phyloP scores from a whole-genome alignment of 2,329 filamentous ascomycete genomes.

The Monosporascus sp. region DNA sequence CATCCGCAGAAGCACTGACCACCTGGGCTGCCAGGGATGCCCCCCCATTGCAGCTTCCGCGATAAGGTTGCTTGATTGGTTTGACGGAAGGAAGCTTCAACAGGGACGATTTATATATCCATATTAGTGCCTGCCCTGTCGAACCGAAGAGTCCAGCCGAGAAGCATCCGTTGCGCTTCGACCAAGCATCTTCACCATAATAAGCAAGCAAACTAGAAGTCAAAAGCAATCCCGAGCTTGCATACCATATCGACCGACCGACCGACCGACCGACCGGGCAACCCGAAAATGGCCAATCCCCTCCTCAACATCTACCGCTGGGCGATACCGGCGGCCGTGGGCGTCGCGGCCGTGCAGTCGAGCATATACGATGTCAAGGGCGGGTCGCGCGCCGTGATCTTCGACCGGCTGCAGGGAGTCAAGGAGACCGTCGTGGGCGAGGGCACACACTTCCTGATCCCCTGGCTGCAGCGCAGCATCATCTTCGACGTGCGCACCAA shows the following conservation, averaged over 20 bases:
- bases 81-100: neutral
- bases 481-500: slow-evolving; percentile 97
- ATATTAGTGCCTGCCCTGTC: neutral
- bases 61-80: neutral
- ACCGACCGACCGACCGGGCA: too few relatives aligned
- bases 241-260: too few relatives aligned
- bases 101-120: neutral
- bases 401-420: slow-evolving; percentile 87
- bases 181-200: too few relatives aligned
- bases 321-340: slow-evolving; percentile 70
- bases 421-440: slow-evolving; percentile 91
- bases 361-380: slow-evolving; percentile 97
- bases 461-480: slow-evolving; percentile 92
- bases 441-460: slow-evolving; percentile 92
- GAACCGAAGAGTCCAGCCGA: too few relatives aligned
- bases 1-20: slow-evolving; percentile 1
- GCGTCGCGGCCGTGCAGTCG: slow-evolving; percentile 62
- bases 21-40: neutral
- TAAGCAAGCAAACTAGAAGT: too few relatives aligned
- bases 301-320: slow-evolving; percentile 60
- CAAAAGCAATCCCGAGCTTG: too few relatives aligned
- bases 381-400: slow-evolving; percentile 92
- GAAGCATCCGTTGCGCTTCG: too few relatives aligned
- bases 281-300: slow-evolving; percentile 44
- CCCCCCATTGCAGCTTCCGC: neutral